Evolutionary conservation across 805 yeast species (phyloP), one percentile per base, ranked within the genome.

Genomic region (Monosporozyma servazzii): DNA sequence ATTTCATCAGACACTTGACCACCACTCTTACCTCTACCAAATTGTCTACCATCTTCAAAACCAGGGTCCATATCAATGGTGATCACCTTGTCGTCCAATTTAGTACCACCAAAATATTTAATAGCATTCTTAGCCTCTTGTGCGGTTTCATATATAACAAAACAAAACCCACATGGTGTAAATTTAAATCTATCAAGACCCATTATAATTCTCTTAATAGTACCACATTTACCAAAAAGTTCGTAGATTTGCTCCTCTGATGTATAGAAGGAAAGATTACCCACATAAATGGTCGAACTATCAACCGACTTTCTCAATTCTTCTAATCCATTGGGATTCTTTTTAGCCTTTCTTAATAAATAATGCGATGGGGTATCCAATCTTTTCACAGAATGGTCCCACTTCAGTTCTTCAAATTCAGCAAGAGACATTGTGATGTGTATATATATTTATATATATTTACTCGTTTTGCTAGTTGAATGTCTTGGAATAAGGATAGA

Each of bases 151-250:
- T 83, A 93, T 45, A 88, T 84, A 40, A 93, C 89, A 65, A 93
- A 93, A 65, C 97, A 90, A 67, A 93, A 91, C 17, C 99, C 98
- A 65, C 98, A 90, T 1, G 99, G 99, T 1, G 96, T 90, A 61
- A 84, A 81, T 58, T 86, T 85, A 65, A 84, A 83, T 57, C 96
- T 77, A 66, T 93, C 97, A 37, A 93, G 76, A 0, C 99, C 99
- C 98, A 93, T 93, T 48, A 91, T 82, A 42, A 90, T 86, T 61
- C 84, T 76, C 57, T 80, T 80, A 40, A 91, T 82, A 15, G 79
- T 73, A 1, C 97, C 98, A 57, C 87, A 82, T 66, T 85, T 84
- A 54, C 85, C 78, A 63, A 93, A 88, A 48, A 93, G 70, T 67
- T 90, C 98, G 65, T 82, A 84, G 15, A 91, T 80, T 68, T 91